Evolutionary conservation across 2,329 filamentous ascomycete genomes (phyloP).

Genomic region (Aurifilum marmelostoma): DNA sequence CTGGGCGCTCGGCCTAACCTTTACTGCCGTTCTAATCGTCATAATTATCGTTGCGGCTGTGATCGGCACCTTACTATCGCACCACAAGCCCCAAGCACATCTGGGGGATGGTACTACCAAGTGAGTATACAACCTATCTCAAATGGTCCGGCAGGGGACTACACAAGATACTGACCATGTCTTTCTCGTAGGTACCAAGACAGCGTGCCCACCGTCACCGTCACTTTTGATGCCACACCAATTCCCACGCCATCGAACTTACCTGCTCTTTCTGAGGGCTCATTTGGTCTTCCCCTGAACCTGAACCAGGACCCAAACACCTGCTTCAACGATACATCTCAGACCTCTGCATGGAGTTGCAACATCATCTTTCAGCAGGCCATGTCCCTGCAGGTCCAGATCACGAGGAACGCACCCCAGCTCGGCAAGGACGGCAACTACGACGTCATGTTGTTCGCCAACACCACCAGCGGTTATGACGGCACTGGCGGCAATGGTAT

Average conservation of each 20-base stretch:
- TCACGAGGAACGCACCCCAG: conserved; percentile 39
- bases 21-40: conserved; percentile 54
- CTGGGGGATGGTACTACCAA: conserved; percentile 29
- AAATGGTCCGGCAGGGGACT: background rate
- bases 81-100: conserved; percentile 36
- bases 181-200: conserved; percentile 28
- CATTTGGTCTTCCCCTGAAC: conserved; percentile 58
- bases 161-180: conserved; percentile 27
- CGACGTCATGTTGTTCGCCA: conserved; percentile 44
- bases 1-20: conserved; percentile 61
- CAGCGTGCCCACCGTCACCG: conserved; percentile 37
- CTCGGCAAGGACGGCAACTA: conserved; percentile 41
- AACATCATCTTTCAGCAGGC: conserved; percentile 53
- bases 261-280: conserved; percentile 56
- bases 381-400: conserved; percentile 42
- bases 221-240: conserved; percentile 54
- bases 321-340: conserved; percentile 60
- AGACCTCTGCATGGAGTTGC: conserved; percentile 67
- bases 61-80: conserved; percentile 50
- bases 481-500: conserved; percentile 20
- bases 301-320: conserved; percentile 53
- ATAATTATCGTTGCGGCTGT: conserved; percentile 61
- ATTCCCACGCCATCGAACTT: conserved; percentile 57
- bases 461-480: conserved; percentile 41
- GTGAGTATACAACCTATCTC: conserved; percentile 30